Base-by-base conservation (phyloP, 73 alveolate genomes). In the Stentor coeruleus region DNA sequence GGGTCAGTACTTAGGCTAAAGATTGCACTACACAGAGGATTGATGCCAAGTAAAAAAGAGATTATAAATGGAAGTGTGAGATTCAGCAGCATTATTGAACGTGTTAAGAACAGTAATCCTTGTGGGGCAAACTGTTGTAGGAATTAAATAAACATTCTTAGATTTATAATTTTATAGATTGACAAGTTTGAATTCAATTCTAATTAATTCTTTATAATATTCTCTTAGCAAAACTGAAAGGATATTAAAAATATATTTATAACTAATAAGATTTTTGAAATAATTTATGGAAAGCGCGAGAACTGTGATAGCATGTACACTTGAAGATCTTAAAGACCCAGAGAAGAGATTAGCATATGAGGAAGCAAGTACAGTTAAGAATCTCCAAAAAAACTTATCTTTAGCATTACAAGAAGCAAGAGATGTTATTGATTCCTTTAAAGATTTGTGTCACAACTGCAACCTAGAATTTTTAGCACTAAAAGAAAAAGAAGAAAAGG, bases 11-110 rank as follows among this genome's bases (percentile, higher is more conserved):
- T 75, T 36, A 31, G 72, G 39, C 72, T 75, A 6, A 40, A 28
- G 26, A 0, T 75, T n/a, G 83, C 83, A 31, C 58, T 75, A 36
- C 59, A 75, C 26, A 75, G 72, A 37, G 83, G 83, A 75, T 38
- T 75, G n/a, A 75, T 75, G 83, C 83, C 83, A 14, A 20, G 80
- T 1, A 31, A 33, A 31, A 40, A 75, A 26, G 74, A 75, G 0
- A 6, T 75, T n/a, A 40, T 38, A 20, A 75, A 33, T 20, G 83
- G 83, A 1, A 20, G 39, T 20, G 83, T 35, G 28, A 37, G n/a
- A n/a, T 75, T 75, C 38, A 38, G 39, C 72, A 40, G 20, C 2
- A 75, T 75, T 39, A n/a, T n/a, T n/a, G 83, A 75, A 75, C 15
- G 39, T n/a, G 72, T 35, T 0, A 75, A 37, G 38, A 15, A 37